Evolutionary conservation across 78 protist genomes (phyloP).

Genomic region (Creolimax fragrantissima): DNA sequence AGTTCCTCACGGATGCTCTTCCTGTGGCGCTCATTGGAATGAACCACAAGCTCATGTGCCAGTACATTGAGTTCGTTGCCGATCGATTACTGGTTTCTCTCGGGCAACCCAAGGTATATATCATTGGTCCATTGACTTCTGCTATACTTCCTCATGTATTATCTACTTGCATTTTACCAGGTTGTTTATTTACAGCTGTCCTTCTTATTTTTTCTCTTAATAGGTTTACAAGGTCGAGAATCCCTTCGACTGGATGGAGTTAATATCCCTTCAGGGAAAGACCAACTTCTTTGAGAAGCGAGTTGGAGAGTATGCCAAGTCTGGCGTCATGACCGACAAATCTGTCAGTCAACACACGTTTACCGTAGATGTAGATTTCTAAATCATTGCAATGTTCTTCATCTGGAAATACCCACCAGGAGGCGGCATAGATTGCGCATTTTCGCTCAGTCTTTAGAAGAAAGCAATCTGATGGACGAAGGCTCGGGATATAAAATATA

Average conservation of each 20-base stretch:
- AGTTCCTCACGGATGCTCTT: slow-evolving; percentile 66
- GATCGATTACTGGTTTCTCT: slow-evolving; percentile 87
- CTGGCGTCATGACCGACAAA: slow-evolving; percentile 48
- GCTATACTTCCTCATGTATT: no score
- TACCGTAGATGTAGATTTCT: slow-evolving; percentile 34
- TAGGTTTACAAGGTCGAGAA: slow-evolving; percentile 62
- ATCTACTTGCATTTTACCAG: no score
- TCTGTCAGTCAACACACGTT: not conserved
- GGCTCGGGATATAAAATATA: not conserved
- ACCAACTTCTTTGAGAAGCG: slow-evolving; percentile 95
- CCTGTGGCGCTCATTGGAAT: slow-evolving; percentile 94
- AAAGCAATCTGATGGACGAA: not conserved
- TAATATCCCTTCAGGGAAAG: slow-evolving; percentile 91
- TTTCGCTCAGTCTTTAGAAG: not conserved
- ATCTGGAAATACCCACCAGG: not conserved
- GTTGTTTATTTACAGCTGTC: no score
- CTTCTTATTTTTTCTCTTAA: not conserved
- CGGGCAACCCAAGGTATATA: slow-evolving; percentile 56
- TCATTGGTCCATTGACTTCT: not conserved
- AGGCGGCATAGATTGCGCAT: not conserved
- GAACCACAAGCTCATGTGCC: slow-evolving; percentile 87
- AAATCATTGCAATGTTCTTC: not conserved
- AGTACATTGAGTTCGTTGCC: slow-evolving; percentile 92
- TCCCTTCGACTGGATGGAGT: slow-evolving; percentile 97
- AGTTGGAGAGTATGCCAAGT: slow-evolving; percentile 92